Evolutionary conservation across 495 filamentous ascomycete genomes (phyloP), one percentile per base, ranked within the genome.

Genomic region (Podospora anserina): DNA sequence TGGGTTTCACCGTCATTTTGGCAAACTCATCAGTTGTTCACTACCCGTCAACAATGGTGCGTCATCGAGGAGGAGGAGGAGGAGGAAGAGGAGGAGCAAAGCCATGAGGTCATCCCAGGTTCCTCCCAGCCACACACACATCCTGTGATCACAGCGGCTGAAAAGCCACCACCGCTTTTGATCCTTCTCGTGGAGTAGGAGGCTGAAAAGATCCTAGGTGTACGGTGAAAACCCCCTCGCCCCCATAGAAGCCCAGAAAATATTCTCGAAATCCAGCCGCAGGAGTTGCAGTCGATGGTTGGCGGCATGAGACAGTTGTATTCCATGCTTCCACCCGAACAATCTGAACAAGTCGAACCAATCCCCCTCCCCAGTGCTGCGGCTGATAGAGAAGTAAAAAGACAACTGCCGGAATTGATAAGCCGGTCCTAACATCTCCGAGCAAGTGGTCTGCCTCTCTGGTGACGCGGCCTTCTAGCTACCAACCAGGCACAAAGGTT

Each of bases 251-350:
- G 39, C 13, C 15, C 9, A 3, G 39, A 49, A 49, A 49, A 49
- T 27, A 18, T 61, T 61, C 59, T 61, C 59, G 59, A 61, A 61
- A 61, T 13, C 59, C 59, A 20, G 16, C 23, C 59, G 16, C 19
- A 16, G 27, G 59, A 27, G 5, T 61, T 9, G 23, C 5, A 19
- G 18, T 0, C 2, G 5, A 49, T 32, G 30, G 61, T 32, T n/a
- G 61, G 30, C 61, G 28, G 61, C 27, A 49, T 49, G 32, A 63
- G 30, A 63, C 30, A 44, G 61, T 4, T 4, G 30, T 32, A 63
- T 63, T 63, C 61, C 61, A 63, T 63, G 61, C 61, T 63, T 63
- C 61, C 34, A 63, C 32, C 61, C 61, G 59, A n/a, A n/a, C 7
- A 27, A 32, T 3, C 3, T 9, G 7, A 30, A 20, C 26, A 18